Evolutionary conservation across 495 filamentous ascomycete species (phyloP).

Genomic region (Hyaloscypha variabilis): DNA sequence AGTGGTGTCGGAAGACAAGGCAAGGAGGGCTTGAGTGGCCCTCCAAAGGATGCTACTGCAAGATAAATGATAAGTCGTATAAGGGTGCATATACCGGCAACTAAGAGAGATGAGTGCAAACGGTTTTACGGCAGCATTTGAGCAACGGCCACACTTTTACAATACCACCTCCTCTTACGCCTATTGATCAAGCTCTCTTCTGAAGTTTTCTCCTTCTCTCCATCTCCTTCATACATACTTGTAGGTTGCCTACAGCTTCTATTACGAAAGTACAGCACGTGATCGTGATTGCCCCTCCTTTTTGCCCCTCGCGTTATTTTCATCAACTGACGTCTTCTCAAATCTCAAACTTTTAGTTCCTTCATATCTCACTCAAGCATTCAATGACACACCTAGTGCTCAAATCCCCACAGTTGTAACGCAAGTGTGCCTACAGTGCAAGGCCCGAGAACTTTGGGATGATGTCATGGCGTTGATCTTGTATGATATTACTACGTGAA

Average conservation of each 20-base stretch:
- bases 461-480: constrained; percentile 7
- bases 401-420: neutral
- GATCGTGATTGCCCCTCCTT: neutral
- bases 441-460: neutral
- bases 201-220: neutral
- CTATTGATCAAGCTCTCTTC: neutral
- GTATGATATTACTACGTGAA: neutral
- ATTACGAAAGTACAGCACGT: neutral
- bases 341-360: neutral
- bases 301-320: constrained; percentile 2
- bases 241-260: neutral
- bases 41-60: constrained; percentile 52
- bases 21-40: constrained; percentile 50
- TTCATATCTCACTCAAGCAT: neutral
- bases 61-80: neutral
- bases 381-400: neutral
- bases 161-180: neutral
- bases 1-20: constrained; percentile 56
- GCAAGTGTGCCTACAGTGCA: neutral
- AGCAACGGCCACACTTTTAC: neutral
- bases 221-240: neutral
- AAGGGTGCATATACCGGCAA: neutral
- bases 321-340: neutral
- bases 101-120: neutral
- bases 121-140: too few species aligned